Conservation (phyloP, 2,329 filamentous ascomycete genomes). For the Thelonectria rubi region DNA sequence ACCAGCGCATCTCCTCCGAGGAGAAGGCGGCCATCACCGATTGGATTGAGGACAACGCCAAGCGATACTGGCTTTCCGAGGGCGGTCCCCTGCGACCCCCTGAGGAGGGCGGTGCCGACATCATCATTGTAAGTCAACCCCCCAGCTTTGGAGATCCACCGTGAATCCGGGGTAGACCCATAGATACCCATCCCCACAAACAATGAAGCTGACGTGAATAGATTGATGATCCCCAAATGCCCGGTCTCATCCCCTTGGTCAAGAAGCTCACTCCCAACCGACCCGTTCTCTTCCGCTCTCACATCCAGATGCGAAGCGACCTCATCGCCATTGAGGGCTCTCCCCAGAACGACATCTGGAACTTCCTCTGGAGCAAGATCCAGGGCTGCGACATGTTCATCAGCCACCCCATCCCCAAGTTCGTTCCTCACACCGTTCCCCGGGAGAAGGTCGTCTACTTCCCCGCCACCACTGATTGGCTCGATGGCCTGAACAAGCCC, state of each 20-base stretch:
- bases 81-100: conserved; percentile 73
- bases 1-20: conserved; percentile 69
- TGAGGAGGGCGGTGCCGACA: conserved; percentile 76
- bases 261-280: conserved; percentile 76
- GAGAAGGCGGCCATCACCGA: conserved; percentile 70
- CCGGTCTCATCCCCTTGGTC: conserved; percentile 77
- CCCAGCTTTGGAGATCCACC: background rate
- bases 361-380: conserved; percentile 77
- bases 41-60: conserved; percentile 79
- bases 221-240: conserved; percentile 89
- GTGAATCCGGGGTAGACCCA: conserved; percentile 10
- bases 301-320: conserved; percentile 84
- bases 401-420: conserved; percentile 79
- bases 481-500: conserved; percentile 82
- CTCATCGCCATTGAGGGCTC: conserved; percentile 69
- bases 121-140: conserved; percentile 67
- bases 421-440: conserved; percentile 76
- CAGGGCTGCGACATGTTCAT: conserved; percentile 80
- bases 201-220: conserved; percentile 35
- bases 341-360: conserved; percentile 78
- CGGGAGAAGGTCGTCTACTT: conserved; percentile 75
- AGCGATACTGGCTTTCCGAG: conserved; percentile 75
- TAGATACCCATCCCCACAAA: background rate
- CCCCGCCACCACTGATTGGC: conserved; percentile 84
- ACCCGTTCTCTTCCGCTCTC: conserved; percentile 81